Conservation (phyloP, 208 protist genomes). For the Porcisia hertigi region DNA sequence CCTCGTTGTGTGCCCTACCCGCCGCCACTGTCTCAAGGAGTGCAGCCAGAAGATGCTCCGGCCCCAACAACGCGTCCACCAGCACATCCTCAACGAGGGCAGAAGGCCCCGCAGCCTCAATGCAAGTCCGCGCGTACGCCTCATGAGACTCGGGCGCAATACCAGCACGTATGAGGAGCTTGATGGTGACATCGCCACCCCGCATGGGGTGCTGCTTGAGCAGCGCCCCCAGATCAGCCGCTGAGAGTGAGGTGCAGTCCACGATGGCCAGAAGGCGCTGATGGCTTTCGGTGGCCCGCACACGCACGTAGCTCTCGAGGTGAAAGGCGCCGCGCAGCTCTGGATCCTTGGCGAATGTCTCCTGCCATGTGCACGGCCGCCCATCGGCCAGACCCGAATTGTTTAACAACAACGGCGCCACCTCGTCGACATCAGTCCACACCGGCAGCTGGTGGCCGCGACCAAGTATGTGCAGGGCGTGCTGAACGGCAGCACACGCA, state of each 20-base stretch:
- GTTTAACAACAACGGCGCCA: constrained; percentile 44
- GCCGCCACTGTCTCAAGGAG: constrained; percentile 18
- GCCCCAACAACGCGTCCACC: constrained; percentile 42
- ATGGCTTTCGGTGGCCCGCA: constrained; percentile 29
- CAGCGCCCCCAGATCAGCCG: constrained; percentile 17
- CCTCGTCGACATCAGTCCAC: constrained; percentile 46
- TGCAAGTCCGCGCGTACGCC: background rate
- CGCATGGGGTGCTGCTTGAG: constrained; percentile 12
- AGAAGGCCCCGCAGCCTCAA: background rate
- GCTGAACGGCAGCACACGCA: constrained; percentile 20
- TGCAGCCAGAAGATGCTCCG: constrained; percentile 47
- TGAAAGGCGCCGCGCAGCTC: constrained; percentile 37
- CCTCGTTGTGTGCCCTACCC: background rate
- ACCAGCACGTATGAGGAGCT: constrained; percentile 7
- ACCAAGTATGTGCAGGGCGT: constrained; percentile 53
- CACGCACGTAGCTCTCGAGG: constrained; percentile 38
- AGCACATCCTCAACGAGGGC: constrained; percentile 20
- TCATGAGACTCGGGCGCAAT: background rate
- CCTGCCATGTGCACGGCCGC: constrained; percentile 21
- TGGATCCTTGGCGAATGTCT: constrained; percentile 7
- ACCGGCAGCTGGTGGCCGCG: constrained; percentile 59
- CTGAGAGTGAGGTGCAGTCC: constrained; percentile 44
- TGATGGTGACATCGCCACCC: constrained; percentile 1
- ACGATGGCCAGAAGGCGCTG: constrained; percentile 30
- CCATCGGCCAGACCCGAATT: background rate